phyloP scores from a whole-genome alignment of 2,329 filamentous ascomycete genomes.

The Colletotrichum sp. region DNA sequence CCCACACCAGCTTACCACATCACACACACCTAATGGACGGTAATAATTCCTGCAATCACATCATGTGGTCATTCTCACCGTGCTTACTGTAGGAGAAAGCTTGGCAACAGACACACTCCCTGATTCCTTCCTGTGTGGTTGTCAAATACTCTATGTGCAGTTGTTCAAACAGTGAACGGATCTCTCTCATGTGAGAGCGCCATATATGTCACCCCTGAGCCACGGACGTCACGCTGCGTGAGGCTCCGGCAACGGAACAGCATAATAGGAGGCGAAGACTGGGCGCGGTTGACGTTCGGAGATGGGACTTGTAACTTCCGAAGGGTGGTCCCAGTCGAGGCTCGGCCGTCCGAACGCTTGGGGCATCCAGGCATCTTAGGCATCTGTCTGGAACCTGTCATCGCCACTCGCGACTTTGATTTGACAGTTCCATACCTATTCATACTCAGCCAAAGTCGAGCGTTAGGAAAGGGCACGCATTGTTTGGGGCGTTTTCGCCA shows the following conservation, averaged over 20 bases:
- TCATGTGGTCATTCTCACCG: not conserved
- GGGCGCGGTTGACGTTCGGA: not conserved
- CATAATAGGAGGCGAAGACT: not conserved
- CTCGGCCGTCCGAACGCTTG: conserved; percentile 17
- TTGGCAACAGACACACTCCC: not conserved
- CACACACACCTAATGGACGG: not conserved
- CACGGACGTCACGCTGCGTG: not conserved
- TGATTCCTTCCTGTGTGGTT: not conserved
- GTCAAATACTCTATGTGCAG: not conserved
- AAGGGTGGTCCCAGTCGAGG: not conserved
- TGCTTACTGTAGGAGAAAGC: not conserved
- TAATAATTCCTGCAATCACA: not conserved
- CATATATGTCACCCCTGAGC: not conserved
- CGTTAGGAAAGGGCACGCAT: not conserved
- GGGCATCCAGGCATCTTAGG: not conserved
- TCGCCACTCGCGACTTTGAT: not conserved
- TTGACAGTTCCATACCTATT: not conserved
- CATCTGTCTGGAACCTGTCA: not conserved
- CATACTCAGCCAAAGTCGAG: not conserved
- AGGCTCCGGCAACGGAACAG: not conserved
- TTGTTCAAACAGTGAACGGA: not conserved
- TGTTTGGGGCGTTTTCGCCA: not conserved
- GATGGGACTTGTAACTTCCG: not conserved
- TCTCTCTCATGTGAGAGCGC: not conserved
- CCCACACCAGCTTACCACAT: not conserved